phyloP scores from a whole-genome alignment of 2,329 filamentous ascomycete species.

The Talaromyces marneffei region DNA sequence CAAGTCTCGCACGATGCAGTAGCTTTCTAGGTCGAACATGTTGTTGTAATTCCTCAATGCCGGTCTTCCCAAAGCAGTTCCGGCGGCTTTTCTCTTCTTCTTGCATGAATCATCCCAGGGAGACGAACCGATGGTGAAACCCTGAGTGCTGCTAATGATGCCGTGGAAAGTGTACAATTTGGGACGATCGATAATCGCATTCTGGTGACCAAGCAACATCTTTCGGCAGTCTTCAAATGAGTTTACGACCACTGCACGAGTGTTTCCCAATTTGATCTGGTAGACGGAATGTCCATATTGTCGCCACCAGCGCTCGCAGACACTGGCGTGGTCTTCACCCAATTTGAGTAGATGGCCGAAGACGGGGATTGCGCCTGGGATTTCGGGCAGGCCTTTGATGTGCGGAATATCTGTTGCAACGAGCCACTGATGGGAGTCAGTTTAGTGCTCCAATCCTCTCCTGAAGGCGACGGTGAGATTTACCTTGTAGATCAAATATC shows the following conservation, averaged over 20 bases:
- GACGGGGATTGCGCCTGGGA: conserved; percentile 50
- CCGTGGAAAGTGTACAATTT: conserved; percentile 71
- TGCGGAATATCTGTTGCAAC: conserved; percentile 47
- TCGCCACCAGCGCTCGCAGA: conserved; percentile 49
- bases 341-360: conserved; percentile 56
- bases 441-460: no score
- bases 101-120: conserved; percentile 74
- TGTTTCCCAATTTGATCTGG: conserved; percentile 42
- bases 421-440: not conserved
- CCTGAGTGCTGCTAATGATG: conserved; percentile 64
- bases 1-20: conserved; percentile 62
- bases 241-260: conserved; percentile 65
- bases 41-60: conserved; percentile 68
- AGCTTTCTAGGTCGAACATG: conserved; percentile 68
- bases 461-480: not conserved
- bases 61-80: conserved; percentile 65
- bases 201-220: conserved; percentile 67
- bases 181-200: conserved; percentile 65
- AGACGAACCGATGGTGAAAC: conserved; percentile 71
- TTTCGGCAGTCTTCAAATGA: conserved; percentile 61
- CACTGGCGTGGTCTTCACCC: conserved; percentile 49
- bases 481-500: not conserved
- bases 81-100: conserved; percentile 64
- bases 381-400: conserved; percentile 53
- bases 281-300: conserved; percentile 50